Evolutionary conservation across 2,329 filamentous ascomycete species (phyloP).

Genomic region (Aspergillus japonicus): DNA sequence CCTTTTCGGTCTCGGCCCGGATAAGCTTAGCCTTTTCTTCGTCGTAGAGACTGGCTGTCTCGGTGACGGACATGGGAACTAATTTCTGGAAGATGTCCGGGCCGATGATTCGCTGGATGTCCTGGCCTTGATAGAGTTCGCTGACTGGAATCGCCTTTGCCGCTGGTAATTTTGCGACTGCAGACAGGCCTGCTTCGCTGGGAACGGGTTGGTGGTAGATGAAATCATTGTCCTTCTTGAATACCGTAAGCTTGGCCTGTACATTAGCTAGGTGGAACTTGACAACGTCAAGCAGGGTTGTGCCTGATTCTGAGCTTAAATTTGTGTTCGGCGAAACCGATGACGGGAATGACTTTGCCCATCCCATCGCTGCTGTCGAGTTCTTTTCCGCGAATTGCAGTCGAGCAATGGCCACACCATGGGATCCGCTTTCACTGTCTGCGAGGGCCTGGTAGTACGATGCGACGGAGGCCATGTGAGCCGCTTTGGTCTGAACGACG

Average conservation of each 20-base stretch:
- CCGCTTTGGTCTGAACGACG: constrained; percentile 70
- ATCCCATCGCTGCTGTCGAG: constrained; percentile 73
- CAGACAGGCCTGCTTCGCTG: constrained; percentile 74
- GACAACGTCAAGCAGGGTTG: constrained; percentile 72
- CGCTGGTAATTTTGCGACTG: constrained; percentile 86
- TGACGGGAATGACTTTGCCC: constrained; percentile 76
- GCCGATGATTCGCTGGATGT: constrained; percentile 94
- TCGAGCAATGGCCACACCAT: constrained; percentile 80
- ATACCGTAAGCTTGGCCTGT: constrained; percentile 73
- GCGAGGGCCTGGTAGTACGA: constrained; percentile 92
- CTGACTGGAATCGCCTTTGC: constrained; percentile 96
- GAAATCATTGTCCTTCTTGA: constrained; percentile 93
- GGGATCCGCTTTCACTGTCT: constrained; percentile 83
- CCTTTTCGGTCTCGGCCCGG: constrained; percentile 87
- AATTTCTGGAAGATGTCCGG: constrained; percentile 97
- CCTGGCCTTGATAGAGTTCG: constrained; percentile 93
- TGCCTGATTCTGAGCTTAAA: constrained; percentile 73
- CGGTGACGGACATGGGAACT: constrained; percentile 90
- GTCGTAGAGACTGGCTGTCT: constrained; percentile 94
- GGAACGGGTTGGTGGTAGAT: constrained; percentile 95
- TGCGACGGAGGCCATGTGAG: constrained; percentile 78
- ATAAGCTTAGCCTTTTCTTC: constrained; percentile 97
- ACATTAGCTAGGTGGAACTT: constrained; percentile 79
- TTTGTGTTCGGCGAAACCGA: constrained; percentile 80
- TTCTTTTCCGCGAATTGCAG: constrained; percentile 76